Evolutionary conservation across 2,329 filamentous ascomycete species (phyloP), one percentile per base, ranked within the genome.

Genomic region (Colletotrichum sp.): DNA sequence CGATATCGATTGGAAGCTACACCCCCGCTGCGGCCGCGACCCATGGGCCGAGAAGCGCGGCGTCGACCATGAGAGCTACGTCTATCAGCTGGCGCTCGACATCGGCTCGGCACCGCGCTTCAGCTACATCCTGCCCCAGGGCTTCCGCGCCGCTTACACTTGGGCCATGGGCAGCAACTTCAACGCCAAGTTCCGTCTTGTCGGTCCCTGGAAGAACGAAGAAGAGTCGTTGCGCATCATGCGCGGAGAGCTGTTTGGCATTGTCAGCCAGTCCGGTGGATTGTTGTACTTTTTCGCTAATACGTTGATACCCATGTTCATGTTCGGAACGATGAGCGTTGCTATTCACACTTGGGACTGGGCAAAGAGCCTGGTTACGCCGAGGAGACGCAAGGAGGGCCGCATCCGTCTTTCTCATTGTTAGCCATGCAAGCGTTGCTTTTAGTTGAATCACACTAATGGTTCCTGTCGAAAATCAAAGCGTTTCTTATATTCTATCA

Each of bases 81-180:
- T 86, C 0, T 89, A 89, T 80, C 88, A 89, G 80, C 83, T 89
- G 4, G 87, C 87, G 0, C 81, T 88, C 0, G 88, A 89, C 79
- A 87, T 89, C 72, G 86, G 85, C 4, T 80, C 87, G 4, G 87
- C 87, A 0, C 87, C 88, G 0, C 83, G 80, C 3, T 80, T 86
- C 26, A 74, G 75, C 0, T 80, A 86, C 26, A 80, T 89, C 3
- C 76, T 77, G 44, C 77, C 77, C 6, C 80, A 83, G 64, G 83
- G 85, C 5, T 79, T 78, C 32, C 71, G 71, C 36, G 66, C 26
- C 24, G 81, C 84, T 6, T 85, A 84, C 75, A 85, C 84, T 0
- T 89, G 88, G 88, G 87, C 88, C 2, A 85, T 89, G 80, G 85
- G 87, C 0, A 84, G 87, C 57, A 88, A 89, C 80, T 87, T 89